phyloP scores from a whole-genome alignment of 2,329 filamentous ascomycete species.

The Aspergillus luchuensis region DNA sequence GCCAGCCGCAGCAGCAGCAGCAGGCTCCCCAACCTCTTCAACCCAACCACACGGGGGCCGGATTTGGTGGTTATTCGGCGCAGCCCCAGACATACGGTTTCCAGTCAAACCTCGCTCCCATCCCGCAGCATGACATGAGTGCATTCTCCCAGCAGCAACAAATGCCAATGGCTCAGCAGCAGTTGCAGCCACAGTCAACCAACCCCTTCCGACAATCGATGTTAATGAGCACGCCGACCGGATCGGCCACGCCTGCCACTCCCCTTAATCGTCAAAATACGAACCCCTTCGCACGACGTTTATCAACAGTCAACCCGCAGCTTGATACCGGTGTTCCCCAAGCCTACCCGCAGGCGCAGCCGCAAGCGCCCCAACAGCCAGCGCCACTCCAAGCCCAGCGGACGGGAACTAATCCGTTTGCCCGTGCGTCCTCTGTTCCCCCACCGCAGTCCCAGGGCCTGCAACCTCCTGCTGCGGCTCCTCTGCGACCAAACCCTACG shows the following conservation, averaged over 20 bases:
- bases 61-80: conserved; percentile 78
- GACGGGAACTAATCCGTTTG: conserved; percentile 74
- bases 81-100: conserved; percentile 62
- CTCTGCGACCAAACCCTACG: conserved; percentile 73
- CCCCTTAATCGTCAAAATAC: conserved; percentile 67
- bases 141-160: conserved; percentile 48
- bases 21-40: conserved; percentile 55
- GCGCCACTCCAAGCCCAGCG: conserved; percentile 52
- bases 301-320: conserved; percentile 39
- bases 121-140: conserved; percentile 53
- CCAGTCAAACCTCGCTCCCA: conserved; percentile 47
- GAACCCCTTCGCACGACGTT: conserved; percentile 79
- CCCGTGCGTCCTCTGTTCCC: conserved; percentile 54
- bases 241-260: conserved; percentile 50
- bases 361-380: conserved; percentile 27
- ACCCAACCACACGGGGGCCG: conserved; percentile 69
- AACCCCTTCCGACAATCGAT: conserved; percentile 96
- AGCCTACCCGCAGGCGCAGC: conserved; percentile 29
- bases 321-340: conserved; percentile 25
- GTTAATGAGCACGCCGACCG: conserved; percentile 59
- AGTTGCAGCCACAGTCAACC: conserved; percentile 59
- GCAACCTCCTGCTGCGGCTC: conserved; percentile 41
- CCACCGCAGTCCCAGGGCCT: conserved; percentile 37
- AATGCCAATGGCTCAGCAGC: conserved; percentile 26
- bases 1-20: conserved; percentile 29